These are phyloP conservation scores for Magnusiomyces tetraspermus DNA, from an alignment of 1,139 yeast genomes.

Conservation along the genomic window DNA sequence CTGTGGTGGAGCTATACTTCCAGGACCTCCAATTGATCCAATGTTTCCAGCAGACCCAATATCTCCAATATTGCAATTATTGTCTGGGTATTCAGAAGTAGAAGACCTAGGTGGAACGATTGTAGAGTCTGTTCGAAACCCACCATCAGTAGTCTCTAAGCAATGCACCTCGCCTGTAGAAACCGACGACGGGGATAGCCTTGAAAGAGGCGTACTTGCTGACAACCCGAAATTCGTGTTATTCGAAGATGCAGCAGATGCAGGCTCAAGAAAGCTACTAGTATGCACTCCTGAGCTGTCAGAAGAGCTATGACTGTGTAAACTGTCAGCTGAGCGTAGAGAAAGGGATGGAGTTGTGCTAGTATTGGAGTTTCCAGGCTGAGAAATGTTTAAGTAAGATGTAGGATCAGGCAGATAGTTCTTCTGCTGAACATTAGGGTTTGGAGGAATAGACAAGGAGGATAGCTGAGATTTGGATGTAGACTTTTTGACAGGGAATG, in stretches of 20 bases:
- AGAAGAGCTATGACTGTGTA: neutral
- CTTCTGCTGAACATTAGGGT: neutral
- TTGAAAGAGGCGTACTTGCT: neutral
- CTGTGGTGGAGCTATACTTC: neutral
- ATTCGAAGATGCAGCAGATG: neutral
- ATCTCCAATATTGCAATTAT: neutral
- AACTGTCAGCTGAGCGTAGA: neutral
- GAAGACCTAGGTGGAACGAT: neutral
- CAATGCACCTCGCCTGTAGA: neutral
- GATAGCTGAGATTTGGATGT: constrained; percentile 1
- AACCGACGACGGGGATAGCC: neutral
- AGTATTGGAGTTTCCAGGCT: neutral
- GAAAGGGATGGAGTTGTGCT: neutral
- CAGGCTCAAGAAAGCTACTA: neutral
- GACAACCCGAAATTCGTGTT: neutral
- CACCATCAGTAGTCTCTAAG: neutral
- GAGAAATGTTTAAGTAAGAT: neutral
- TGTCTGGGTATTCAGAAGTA: neutral
- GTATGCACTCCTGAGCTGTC: neutral
- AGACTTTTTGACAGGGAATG: constrained; percentile 2
- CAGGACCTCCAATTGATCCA: neutral
- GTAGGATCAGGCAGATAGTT: neutral
- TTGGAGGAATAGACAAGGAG: constrained; percentile 2
- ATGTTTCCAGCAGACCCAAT: neutral
- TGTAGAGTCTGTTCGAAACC: neutral